These are phyloP conservation scores for Fusarium illudens DNA, from an alignment of 2,329 filamentous ascomycete species.

Conservation along the genomic window DNA sequence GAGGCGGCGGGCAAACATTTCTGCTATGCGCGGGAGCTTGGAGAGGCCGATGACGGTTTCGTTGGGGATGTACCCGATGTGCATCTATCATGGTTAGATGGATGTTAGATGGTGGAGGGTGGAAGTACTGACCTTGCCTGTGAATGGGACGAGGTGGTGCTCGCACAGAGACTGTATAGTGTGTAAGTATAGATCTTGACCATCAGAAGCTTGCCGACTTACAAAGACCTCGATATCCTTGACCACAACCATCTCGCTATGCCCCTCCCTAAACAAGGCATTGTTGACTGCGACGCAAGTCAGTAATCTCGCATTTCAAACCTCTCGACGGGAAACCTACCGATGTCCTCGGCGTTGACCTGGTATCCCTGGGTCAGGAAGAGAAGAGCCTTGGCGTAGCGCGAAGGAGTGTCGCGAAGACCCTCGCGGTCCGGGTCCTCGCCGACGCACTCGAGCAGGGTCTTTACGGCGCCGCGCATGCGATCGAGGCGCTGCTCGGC, in stretches of 20 bases:
- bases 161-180: conserved; percentile 79
- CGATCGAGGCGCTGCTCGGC: conserved; percentile 62
- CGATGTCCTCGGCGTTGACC: conserved; percentile 88
- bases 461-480: conserved; percentile 69
- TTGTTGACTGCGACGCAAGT: conserved; percentile 67
- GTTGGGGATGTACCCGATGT: conserved; percentile 96
- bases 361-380: conserved; percentile 98
- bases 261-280: conserved; percentile 94
- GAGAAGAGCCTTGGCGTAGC: conserved; percentile 95
- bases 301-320: neutral
- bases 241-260: conserved; percentile 97
- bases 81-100: conserved; percentile 73
- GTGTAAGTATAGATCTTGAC: neutral
- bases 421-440: conserved; percentile 73
- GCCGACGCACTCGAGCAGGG: conserved; percentile 73
- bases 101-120: neutral
- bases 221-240: conserved; percentile 90
- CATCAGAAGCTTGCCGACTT: neutral
- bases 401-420: conserved; percentile 74
- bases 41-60: conserved; percentile 93
- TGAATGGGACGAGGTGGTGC: conserved; percentile 96
- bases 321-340: neutral
- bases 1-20: conserved; percentile 93
- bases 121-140: conserved; percentile 74
- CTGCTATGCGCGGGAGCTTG: conserved; percentile 93